Percentiles rank a stretch among this genome's conserved stretches.
These are phyloP conservation scores for Ogataea glucozyma DNA, from an alignment of 805 yeast species.

Conservation along the genomic window DNA sequence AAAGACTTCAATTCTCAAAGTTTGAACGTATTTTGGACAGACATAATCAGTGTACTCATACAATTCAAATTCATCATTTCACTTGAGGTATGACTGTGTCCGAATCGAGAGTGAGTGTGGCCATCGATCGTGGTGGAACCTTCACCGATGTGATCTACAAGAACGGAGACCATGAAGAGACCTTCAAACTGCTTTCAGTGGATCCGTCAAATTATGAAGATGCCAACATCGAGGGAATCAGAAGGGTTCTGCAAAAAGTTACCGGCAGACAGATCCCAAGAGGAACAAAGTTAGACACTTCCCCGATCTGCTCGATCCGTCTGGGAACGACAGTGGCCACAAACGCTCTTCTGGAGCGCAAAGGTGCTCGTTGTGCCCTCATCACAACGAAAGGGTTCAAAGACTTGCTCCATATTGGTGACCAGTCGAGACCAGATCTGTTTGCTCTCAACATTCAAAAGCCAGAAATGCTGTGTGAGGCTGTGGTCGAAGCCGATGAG, in stretches of 20 bases:
- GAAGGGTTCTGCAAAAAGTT: conserved; percentile 24
- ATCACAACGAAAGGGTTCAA: conserved; percentile 35
- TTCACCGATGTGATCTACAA: conserved; percentile 47
- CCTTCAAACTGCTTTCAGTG: conserved; percentile 32
- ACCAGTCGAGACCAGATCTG: conserved; percentile 33
- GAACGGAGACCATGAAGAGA: conserved; percentile 39
- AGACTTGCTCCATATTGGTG: conserved; percentile 36
- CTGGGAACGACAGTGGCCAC: conserved; percentile 33
- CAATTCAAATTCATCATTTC: too few species aligned
- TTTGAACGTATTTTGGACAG: too few species aligned
- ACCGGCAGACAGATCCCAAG: conserved; percentile 20
- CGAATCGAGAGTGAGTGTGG: conserved; percentile 8
- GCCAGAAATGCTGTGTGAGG: conserved; percentile 24
- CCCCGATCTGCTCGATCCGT: conserved; percentile 22
- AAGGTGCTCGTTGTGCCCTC: conserved; percentile 23
- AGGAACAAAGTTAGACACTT: conserved; percentile 20
- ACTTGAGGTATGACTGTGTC: conserved; percentile 3
- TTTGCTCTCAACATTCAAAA: conserved; percentile 23
- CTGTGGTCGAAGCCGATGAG: conserved; percentile 26
- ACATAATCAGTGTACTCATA: too few species aligned
- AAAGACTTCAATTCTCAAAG: too few species aligned
- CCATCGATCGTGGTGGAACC: conserved; percentile 41
- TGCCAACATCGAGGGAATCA: conserved; percentile 31
- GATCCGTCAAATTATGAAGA: conserved; percentile 30
- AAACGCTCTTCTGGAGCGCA: conserved; percentile 27